Evolutionary conservation across 108 stramenopile species (phyloP).

Genomic region (Fistulifera pelliculosa): DNA sequence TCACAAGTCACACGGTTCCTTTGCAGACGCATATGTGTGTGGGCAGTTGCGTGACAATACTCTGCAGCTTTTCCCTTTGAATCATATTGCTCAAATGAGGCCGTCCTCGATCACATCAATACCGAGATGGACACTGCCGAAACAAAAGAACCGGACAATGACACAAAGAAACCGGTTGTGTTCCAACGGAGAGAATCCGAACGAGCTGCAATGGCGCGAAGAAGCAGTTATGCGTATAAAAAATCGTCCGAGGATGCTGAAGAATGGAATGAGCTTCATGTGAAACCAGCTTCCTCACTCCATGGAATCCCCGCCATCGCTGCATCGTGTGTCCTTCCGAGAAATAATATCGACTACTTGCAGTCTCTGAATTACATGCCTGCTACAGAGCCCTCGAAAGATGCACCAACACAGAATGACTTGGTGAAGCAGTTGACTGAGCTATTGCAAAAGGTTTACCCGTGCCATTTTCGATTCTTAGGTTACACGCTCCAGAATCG

Average conservation of each 20-base stretch:
- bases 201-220: slow-evolving; percentile 54
- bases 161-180: slow-evolving; percentile 34
- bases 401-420: slow-evolving; percentile 7
- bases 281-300: slow-evolving; percentile 6
- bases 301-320: not conserved
- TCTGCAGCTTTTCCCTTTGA: slow-evolving; percentile 52
- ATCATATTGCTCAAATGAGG: slow-evolving; percentile 57
- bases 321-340: slow-evolving; percentile 2
- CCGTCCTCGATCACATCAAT: slow-evolving; percentile 63
- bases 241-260: slow-evolving; percentile 76
- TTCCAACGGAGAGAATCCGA: slow-evolving; percentile 86
- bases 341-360: slow-evolving; percentile 1
- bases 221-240: slow-evolving; percentile 73
- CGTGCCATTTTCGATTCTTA: slow-evolving; percentile 61
- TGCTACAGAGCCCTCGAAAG: not conserved
- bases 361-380: slow-evolving; percentile 13
- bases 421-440: slow-evolving; percentile 40
- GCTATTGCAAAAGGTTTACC: slow-evolving; percentile 63
- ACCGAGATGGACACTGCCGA: slow-evolving; percentile 23
- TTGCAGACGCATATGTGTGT: slow-evolving; percentile 74
- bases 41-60: slow-evolving; percentile 39
- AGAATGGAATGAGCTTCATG: slow-evolving; percentile 67
- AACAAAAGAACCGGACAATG: slow-evolving; percentile 23
- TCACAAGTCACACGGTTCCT: slow-evolving; percentile 55
- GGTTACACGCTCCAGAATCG: slow-evolving; percentile 28